Evolutionary conservation across 768 basidiomycete species (phyloP), one percentile per base, ranked within the genome.

Genomic region (Podaxis pistillaris): DNA sequence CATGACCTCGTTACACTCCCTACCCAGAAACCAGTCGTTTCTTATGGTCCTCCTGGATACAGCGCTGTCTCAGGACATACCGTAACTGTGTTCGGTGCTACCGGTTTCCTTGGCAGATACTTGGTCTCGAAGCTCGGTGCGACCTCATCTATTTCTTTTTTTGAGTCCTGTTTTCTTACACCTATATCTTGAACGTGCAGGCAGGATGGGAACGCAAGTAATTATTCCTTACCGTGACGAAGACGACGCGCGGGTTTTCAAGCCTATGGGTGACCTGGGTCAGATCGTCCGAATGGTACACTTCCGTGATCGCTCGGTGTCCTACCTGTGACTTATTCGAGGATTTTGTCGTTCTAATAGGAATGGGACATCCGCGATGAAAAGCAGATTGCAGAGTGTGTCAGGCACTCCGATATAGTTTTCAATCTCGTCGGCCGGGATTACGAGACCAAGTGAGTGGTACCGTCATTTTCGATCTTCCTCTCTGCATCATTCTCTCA

Each of bases 291-390:
- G 92, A 68, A 86, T 98, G 90, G 96, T 96, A 70, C 70, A 79
- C 73, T 56, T 59, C 44, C 30, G 17, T 33, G 22, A 24, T 36
- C 26, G 53, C 58, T 50, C 58, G 41, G 52, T 52, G 63, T 56
- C 37, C 24, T 30, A 30, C 41, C 28, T 22, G 57, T 64, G 58
- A 64, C 68, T 60, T 68, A 58, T 41, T 63, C 28, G 26, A n/a
- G 22, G 55, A 22, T 15, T 66, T 55, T 37, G 47, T 47, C 54
- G 38, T 47, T 30, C 15, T 26, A 50, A 33, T 65, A 98, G 96
- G 96, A 98, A 84, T 98, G 94, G 94, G 94, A 98, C 72, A 82
- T 96, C 53, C 85, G 94, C 62, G 89, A 93, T 71, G 91, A 94
- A 69, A 83, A 87, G 56, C 94, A 96, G 71, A 97, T 96, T 68